phyloP scores from a whole-genome alignment of 2,329 filamentous ascomycete genomes.

The Penicillium fuscoglaucum region DNA sequence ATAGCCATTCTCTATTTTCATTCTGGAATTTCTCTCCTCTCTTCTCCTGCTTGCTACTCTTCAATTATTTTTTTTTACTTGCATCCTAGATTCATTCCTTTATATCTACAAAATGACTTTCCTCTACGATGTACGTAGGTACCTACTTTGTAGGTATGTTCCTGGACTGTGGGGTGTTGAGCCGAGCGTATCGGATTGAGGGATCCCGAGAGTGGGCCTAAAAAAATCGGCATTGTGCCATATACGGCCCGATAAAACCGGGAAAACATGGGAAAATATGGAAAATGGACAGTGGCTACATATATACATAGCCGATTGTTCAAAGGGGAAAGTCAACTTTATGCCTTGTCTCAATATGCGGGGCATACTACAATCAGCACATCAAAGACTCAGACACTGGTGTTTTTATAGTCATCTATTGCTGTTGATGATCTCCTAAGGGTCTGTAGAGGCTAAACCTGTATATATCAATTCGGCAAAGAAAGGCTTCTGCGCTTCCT shows the following conservation, averaged over 20 bases:
- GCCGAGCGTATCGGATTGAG: not conserved
- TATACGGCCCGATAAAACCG: not conserved
- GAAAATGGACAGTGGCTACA: not conserved
- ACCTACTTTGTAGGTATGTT: not conserved
- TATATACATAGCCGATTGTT: not conserved
- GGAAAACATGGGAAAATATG: not conserved
- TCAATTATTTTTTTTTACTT: not conserved
- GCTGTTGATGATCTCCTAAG: constrained; percentile 22
- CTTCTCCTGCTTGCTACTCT: not conserved
- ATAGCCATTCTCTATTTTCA: not conserved
- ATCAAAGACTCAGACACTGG: not conserved
- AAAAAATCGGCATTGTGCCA: not conserved
- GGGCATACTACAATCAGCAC: not conserved
- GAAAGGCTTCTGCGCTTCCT: constrained; percentile 45
- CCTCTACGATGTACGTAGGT: not conserved
- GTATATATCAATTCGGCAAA: constrained; percentile 39
- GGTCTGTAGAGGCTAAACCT: no score
- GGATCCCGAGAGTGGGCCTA: not conserved
- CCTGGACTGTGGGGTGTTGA: not conserved
- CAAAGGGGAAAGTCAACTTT: no score
- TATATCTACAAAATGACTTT: not conserved
- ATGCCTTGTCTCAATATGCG: not conserved
- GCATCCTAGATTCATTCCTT: not conserved
- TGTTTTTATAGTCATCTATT: not conserved
- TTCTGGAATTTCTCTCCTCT: not conserved